These are phyloP conservation scores for Fraxinus quadrangulata DNA, from an alignment of 257 asterid genomes.

Conservation along the genomic window DNA sequence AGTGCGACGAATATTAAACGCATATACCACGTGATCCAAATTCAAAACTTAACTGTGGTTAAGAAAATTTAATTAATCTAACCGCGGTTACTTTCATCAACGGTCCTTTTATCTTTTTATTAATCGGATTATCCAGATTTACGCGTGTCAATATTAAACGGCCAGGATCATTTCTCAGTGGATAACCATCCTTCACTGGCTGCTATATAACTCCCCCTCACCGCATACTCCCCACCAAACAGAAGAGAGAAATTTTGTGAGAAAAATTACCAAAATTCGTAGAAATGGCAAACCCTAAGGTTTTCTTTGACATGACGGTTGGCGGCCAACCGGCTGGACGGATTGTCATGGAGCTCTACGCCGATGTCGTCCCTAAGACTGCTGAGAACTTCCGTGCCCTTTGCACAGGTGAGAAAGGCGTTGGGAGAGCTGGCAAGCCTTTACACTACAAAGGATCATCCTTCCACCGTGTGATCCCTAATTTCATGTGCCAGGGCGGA, in stretches of 20 bases:
- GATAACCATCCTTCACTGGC: background rate
- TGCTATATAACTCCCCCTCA: background rate
- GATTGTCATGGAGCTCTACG: conserved; percentile 54
- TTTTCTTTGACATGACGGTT: conserved; percentile 58
- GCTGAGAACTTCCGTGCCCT: conserved; percentile 77
- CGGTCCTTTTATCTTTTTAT: background rate
- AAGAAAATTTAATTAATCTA: background rate
- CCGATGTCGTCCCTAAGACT: conserved; percentile 58
- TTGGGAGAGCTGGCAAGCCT: conserved; percentile 53
- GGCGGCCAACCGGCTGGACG: conserved; percentile 47
- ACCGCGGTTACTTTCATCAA: background rate
- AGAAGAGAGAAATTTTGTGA: background rate
- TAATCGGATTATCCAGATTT: background rate
- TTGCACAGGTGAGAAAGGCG: conserved; percentile 77
- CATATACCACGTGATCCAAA: background rate
- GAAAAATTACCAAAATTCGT: background rate
- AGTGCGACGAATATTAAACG: background rate
- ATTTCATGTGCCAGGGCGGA: conserved; percentile 71
- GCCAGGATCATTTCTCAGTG: background rate
- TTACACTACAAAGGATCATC: conserved; percentile 62
- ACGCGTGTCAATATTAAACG: background rate
- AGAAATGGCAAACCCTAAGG: conserved; percentile 55
- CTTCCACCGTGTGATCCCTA: conserved; percentile 66
- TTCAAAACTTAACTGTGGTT: background rate
- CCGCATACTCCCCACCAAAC: background rate